Evolutionary conservation across 108 stramenopile species (phyloP), one percentile per base, ranked within the genome.

Genomic region (Mediolabrus comicus): DNA sequence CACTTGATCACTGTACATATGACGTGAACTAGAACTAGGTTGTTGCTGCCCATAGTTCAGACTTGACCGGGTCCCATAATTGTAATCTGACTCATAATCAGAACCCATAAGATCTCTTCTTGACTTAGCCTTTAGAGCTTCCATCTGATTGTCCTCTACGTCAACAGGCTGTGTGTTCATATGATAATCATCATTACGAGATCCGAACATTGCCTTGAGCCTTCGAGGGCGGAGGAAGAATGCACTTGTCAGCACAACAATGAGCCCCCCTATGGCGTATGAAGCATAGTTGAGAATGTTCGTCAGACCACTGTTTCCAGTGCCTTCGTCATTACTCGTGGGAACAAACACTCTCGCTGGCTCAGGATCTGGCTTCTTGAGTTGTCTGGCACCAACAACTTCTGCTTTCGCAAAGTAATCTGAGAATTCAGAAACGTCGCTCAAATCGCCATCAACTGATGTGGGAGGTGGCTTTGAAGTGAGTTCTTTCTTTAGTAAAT

Each of bases 161-260:
- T 62, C 52, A 54, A 62, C 36, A 3, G 3, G 13, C 33, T 71
- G 60, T 54, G 70, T 71, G 13, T 54, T 10, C 22, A 62, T 31
- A 9, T 71, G 61, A 38, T 14, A 22, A 26, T 62, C 68, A 14
- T 59, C 34, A n/a, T 30, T 34, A n/a, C n/a, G n/a, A 17, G 46
- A 49, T 51, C 70, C 60, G 28, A 75, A 68, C 3, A 75, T 62
- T 27, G 67, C 74, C 8, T 35, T 26, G 39, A 66, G 55, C 9
- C 74, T 60, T 56, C 62, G 74, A 17, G 74, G 74, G 34, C 74
- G 66, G 26, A 75, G 61, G 61, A 75, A 62, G 57, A 75, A 75
- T 4, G 60, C 74, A 53, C 38, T 28, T 1, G 61, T 41, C n/a
- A 75, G 66, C 28, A 65, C 16, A 39, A 43, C 49, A 46, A 75